Base-by-base conservation (phyloP, 73 alveolate genomes). In the Stentor coeruleus region DNA sequence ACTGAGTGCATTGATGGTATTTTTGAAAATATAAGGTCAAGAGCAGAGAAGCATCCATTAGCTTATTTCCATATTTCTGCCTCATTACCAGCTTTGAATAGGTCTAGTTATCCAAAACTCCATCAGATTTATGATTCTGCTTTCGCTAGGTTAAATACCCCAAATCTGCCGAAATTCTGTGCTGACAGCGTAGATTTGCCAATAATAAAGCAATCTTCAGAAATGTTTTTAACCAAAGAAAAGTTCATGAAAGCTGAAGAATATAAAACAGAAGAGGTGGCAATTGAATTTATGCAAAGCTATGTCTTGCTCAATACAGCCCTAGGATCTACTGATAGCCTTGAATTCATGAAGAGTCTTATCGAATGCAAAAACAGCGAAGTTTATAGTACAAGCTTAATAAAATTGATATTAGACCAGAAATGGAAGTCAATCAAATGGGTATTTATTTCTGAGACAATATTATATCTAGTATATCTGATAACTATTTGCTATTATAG, bases 321-420 rank as follows among this genome's bases (percentile, higher is more conserved):
- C 0, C 79, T 40, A 26, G 79, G 79, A 40, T 66, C 79, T 20
- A 33, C 49, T 28, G 79, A 20, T 20, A 66, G 79, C 33, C 79
- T 66, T 0, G 0, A 20, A 40, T 66, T 20, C 33, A 28, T 66
- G 2, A 31, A 33, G 14, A 26, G 42, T 31, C 33, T 66, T 37
- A 20, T 28, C n/a, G 79, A 66, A 66, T 66, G 79, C 33, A 66
- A 20, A 20, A 31, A 66, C 33, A 15, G n/a, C 1, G 79, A 66
- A 20, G 37, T 31, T 14, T 66, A 28, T 2, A 31, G 33, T 26
- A 26, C 79, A 11, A 26, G 40, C 14, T 40, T 66, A 0, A 33
- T 66, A 0, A 20, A 66, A 31, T 20, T 66, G 37, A 66, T 66
- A 28, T 40, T 66, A 31, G 37, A 66, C 2, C 49, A 66, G 11